These are phyloP conservation scores for Fusarium pilosicola DNA, from an alignment of 2,329 filamentous ascomycete genomes.

Conservation along the genomic window DNA sequence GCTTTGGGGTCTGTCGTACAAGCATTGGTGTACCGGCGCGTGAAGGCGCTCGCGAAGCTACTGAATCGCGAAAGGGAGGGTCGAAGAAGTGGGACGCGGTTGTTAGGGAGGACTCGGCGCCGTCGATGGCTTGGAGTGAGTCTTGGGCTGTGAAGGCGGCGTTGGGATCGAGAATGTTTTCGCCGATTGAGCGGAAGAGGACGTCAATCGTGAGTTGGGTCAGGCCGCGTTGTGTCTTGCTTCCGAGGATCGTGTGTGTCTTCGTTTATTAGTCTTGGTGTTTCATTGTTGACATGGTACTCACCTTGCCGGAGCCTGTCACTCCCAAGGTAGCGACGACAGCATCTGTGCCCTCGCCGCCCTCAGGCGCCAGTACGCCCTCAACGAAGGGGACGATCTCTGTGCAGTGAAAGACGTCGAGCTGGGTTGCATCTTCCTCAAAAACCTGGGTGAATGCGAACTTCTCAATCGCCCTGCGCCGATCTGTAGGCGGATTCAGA, in stretches of 20 bases:
- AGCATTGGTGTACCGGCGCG: slow-evolving; percentile 76
- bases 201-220: slow-evolving; percentile 93
- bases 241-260: slow-evolving; percentile 96
- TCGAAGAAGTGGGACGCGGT: slow-evolving; percentile 83
- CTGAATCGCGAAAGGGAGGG: slow-evolving; percentile 74
- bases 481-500: slow-evolving; percentile 82
- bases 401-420: slow-evolving; percentile 86
- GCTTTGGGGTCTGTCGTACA: slow-evolving; percentile 61
- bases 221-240: slow-evolving; percentile 83
- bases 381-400: slow-evolving; percentile 80
- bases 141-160: slow-evolving; percentile 71
- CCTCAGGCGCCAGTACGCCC: slow-evolving; percentile 78
- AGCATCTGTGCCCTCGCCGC: slow-evolving; percentile 85
- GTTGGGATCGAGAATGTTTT: slow-evolving; percentile 73
- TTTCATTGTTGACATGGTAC: slow-evolving; percentile 25
- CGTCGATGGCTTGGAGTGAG: slow-evolving; percentile 79
- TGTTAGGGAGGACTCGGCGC: slow-evolving; percentile 82
- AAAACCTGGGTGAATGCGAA: slow-evolving; percentile 96
- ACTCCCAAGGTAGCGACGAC: slow-evolving; percentile 92
- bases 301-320: slow-evolving; percentile 94
- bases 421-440: slow-evolving; percentile 83
- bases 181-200: slow-evolving; percentile 82
- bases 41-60: slow-evolving; percentile 68
- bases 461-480: slow-evolving; percentile 88
- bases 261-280: slow-evolving; percentile 50